Conservation (phyloP, 2,329 filamentous ascomycete species). For the Botrytis cinerea region DNA sequence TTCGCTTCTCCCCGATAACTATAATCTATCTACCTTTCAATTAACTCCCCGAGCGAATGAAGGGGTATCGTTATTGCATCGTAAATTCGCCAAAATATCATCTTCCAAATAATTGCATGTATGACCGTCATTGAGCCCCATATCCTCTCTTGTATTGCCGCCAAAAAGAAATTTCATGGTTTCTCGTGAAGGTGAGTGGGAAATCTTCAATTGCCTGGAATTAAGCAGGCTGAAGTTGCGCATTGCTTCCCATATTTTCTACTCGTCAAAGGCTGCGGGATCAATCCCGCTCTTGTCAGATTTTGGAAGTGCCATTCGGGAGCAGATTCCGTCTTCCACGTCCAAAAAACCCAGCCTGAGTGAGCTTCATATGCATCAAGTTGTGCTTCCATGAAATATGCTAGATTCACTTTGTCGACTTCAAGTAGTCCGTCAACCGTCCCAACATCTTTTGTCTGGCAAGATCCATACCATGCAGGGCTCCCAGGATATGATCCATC, state of each 20-base stretch:
- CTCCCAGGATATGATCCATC: conserved; percentile 44
- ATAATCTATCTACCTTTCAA: neutral
- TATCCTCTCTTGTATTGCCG: neutral
- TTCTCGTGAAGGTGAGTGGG: neutral
- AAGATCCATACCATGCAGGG: conserved; percentile 42
- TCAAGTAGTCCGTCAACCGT: conserved; percentile 43
- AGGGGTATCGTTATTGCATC: conserved; percentile 24
- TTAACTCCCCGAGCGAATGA: conserved; percentile 21
- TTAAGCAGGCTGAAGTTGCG: conserved; percentile 33
- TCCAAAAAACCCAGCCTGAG: conserved; percentile 47
- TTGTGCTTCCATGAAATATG: conserved; percentile 48
- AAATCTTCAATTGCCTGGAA: conserved; percentile 36
- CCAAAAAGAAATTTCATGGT: neutral
- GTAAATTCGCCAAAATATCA: conserved; percentile 16
- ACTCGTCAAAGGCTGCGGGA: conserved; percentile 44
- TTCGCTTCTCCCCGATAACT: neutral
- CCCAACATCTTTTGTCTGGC: conserved; percentile 51
- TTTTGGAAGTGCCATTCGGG: conserved; percentile 47
- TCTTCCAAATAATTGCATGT: conserved; percentile 2
- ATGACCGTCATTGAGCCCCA: neutral
- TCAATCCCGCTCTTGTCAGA: conserved; percentile 44
- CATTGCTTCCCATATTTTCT: conserved; percentile 39
- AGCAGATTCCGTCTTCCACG: conserved; percentile 48
- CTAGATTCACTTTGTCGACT: conserved; percentile 43
- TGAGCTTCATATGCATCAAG: conserved; percentile 47